These are phyloP conservation scores for Trifolium subterraneum DNA, from an alignment of 306 rosid genomes.

Conservation along the genomic window DNA sequence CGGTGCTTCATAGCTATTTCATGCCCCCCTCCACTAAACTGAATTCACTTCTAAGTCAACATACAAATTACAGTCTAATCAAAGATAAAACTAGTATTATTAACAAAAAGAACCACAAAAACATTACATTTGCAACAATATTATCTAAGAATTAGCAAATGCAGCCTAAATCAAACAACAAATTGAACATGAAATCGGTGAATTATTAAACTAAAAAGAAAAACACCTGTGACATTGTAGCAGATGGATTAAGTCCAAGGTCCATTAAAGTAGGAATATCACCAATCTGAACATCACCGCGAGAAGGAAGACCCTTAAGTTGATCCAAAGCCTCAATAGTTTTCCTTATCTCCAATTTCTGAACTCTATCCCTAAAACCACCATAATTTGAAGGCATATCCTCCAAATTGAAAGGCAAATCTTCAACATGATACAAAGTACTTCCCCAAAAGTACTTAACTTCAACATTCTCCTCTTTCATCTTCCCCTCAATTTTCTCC, in stretches of 20 bases:
- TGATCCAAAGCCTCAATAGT: constrained; percentile 89
- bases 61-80: constrained; percentile 1
- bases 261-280: constrained; percentile 83
- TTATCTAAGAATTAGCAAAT: background rate
- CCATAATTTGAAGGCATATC: constrained; percentile 88
- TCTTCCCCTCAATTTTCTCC: constrained; percentile 70
- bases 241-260: constrained; percentile 81
- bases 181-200: background rate
- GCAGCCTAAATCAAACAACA: constrained; percentile 6
- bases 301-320: constrained; percentile 82
- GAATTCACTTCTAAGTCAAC: constrained; percentile 3
- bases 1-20: background rate
- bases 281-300: constrained; percentile 88
- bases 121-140: background rate
- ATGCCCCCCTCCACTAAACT: background rate
- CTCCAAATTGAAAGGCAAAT: constrained; percentile 83
- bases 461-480: constrained; percentile 90
- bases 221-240: constrained; percentile 68
- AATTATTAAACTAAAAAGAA: background rate
- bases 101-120: background rate
- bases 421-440: constrained; percentile 83
- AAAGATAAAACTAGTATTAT: background rate
- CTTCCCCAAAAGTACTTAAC: constrained; percentile 95
- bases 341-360: constrained; percentile 79
- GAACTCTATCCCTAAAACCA: constrained; percentile 78